Evolutionary conservation across 2,329 filamentous ascomycete genomes (phyloP).

Genomic region (Colletotrichum costaricense): DNA sequence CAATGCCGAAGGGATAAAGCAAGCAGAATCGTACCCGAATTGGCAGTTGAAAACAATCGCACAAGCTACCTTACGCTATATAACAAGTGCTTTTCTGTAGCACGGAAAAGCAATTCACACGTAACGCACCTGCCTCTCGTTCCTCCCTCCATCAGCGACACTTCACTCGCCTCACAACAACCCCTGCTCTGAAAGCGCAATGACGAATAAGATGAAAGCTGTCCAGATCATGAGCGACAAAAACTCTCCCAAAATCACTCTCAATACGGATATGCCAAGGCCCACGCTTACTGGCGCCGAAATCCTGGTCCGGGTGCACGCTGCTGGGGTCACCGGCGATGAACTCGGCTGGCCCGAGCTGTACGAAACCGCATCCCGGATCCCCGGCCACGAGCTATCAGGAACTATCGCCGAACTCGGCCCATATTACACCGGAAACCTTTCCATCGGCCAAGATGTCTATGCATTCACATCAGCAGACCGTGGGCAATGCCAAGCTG

Average conservation of each 20-base stretch:
- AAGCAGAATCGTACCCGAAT: no score
- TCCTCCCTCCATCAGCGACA: background rate
- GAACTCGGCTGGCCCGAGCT: constrained; percentile 48
- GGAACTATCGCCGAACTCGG: constrained; percentile 44
- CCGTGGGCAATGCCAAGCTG: constrained; percentile 41
- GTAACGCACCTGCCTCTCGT: background rate
- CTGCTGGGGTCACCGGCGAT: constrained; percentile 48
- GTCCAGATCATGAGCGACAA: constrained; percentile 11
- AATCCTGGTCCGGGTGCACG: constrained; percentile 45
- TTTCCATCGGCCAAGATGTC: constrained; percentile 38
- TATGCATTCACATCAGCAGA: constrained; percentile 43
- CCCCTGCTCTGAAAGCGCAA: background rate
- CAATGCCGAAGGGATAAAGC: background rate
- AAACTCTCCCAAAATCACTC: constrained; percentile 34
- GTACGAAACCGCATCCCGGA: constrained; percentile 41
- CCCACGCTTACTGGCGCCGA: constrained; percentile 34
- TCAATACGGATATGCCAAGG: constrained; percentile 31
- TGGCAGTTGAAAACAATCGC: no score
- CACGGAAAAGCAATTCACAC: background rate
- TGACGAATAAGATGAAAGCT: background rate
- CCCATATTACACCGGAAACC: constrained; percentile 37
- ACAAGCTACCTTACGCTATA: no score
- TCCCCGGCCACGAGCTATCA: constrained; percentile 51
- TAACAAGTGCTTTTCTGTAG: no score
- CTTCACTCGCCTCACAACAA: background rate